Evolutionary conservation across 192 early-diverging fungal species (phyloP).

Genomic region (Geranomyces variabilis): DNA sequence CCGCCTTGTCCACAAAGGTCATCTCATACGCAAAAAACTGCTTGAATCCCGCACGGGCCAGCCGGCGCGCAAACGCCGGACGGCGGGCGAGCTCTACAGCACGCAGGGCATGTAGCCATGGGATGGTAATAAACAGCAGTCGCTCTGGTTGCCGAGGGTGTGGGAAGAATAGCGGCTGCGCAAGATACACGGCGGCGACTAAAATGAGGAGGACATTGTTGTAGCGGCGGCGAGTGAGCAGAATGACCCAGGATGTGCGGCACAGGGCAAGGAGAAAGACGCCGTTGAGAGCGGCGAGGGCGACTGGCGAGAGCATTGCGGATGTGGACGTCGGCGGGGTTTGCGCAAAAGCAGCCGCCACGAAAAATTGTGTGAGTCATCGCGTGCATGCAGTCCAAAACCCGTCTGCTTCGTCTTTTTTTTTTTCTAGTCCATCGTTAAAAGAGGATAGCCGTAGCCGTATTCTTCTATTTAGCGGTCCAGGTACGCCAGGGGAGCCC

Average conservation of each 20-base stretch:
- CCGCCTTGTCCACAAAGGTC: neutral
- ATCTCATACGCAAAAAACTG: neutral
- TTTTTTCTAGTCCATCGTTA: too few relatives aligned
- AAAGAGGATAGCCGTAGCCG: too few relatives aligned
- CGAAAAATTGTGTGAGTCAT: too few relatives aligned
- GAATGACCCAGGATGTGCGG: neutral
- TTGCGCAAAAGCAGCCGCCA: too few relatives aligned
- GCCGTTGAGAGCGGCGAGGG: constrained; percentile 5
- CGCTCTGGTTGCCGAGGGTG: neutral
- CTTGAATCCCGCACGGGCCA: neutral
- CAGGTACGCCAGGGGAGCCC: too few relatives aligned
- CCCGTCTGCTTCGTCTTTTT: too few relatives aligned
- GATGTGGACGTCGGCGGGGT: too few relatives aligned
- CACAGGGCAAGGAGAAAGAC: constrained; percentile 3
- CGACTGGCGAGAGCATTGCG: neutral
- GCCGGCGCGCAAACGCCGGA: neutral
- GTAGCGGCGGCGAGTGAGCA: neutral
- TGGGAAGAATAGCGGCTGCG: neutral
- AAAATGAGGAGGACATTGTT: neutral
- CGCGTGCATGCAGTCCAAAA: too few relatives aligned
- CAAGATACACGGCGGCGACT: neutral
- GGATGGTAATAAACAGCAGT: neutral
- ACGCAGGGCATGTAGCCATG: neutral
- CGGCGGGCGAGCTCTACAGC: neutral
- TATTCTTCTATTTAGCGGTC: too few relatives aligned